Evolutionary conservation across 306 rosid species (phyloP), one percentile per base, ranked within the genome.

Genomic region (Lathyrus tuberosus): DNA sequence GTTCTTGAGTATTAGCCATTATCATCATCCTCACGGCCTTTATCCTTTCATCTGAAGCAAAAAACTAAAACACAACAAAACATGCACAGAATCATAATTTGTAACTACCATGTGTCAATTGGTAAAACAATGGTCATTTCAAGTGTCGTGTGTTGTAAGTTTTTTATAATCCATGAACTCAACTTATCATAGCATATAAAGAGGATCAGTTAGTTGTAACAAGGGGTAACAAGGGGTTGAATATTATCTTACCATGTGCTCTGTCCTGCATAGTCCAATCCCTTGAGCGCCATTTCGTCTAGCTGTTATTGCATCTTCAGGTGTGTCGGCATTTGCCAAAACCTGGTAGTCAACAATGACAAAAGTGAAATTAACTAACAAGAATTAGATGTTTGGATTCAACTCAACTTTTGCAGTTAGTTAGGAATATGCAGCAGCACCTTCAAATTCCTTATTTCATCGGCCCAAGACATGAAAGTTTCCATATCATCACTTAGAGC

Each of bases 311-410:
- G 99, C 99, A 82, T 94, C 99, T 72, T 87, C 97, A 22, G 99
- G 99, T 4, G 99, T 89, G 58, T 94, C 99, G 15, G 99, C 99
- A 72, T 94, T 94, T 38, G 99, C 99, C 99, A 94, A 89, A 37
- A 94, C 97, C 99, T 94, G 59, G 63, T 26, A 47, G 31, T 77
- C 49, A 60, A 63, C 9, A 69, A 4, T 9, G 12, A 20, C 69
- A 35, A 52, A 10, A 69, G 38, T 51, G 43, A 24, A 70, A 60
- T 68, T 61, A 62, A 51, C 42, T 64, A 37, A 73, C 15, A 35
- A 64, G 52, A 41, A 22, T 17, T 15, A 28, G 13, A 70, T 48
- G 13, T 26, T 71, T 52, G 43, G 52, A 54, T 62, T 76, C 54
- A 80, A 72, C 73, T 24, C 69, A 58, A 62, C 60, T 37, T 71